phyloP scores from a whole-genome alignment of 2,329 filamentous ascomycete genomes.

The Aspergillus melleus region DNA sequence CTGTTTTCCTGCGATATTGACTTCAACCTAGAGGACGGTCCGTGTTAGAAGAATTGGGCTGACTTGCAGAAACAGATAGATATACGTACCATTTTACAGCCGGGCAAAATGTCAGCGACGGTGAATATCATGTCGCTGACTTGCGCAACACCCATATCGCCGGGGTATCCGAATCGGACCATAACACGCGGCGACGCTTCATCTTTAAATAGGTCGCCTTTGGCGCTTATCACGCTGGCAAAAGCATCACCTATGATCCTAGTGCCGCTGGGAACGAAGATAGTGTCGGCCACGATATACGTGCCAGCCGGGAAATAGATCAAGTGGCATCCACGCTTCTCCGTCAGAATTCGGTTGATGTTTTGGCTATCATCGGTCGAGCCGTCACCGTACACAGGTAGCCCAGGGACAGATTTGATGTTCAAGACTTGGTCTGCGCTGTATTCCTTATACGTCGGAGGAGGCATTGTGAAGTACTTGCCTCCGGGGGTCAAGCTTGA shows the following conservation, averaged over 20 bases:
- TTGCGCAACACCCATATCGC: conserved; percentile 50
- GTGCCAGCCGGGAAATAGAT: conserved; percentile 59
- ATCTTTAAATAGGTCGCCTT: conserved; percentile 48
- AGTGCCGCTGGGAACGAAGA: conserved; percentile 50
- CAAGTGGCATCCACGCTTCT: conserved; percentile 47
- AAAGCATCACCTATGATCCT: conserved; percentile 57
- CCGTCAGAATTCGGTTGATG: conserved; percentile 34
- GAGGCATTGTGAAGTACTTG: conserved; percentile 43
- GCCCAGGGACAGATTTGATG: conserved; percentile 45
- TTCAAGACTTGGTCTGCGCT: conserved; percentile 46
- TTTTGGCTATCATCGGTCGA: conserved; percentile 38
- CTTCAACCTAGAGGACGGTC: conserved; percentile 35
- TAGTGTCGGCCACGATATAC: conserved; percentile 50
- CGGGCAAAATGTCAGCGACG: conserved; percentile 47
- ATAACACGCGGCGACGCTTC: conserved; percentile 47
- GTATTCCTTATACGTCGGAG: conserved; percentile 48
- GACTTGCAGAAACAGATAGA: neutral
- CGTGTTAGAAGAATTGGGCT: neutral
- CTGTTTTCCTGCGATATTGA: conserved; percentile 50
- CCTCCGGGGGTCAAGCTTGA: conserved; percentile 28
- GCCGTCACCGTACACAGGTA: conserved; percentile 46
- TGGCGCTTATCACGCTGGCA: conserved; percentile 49
- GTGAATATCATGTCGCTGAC: conserved; percentile 55
- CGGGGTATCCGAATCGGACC: conserved; percentile 51
- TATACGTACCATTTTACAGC: conserved; percentile 36